Percentiles rank a stretch among this genome's conserved stretches.
Conservation (phyloP, 176 grass and related monocot genomes). For the Aechmea fasciata region DNA sequence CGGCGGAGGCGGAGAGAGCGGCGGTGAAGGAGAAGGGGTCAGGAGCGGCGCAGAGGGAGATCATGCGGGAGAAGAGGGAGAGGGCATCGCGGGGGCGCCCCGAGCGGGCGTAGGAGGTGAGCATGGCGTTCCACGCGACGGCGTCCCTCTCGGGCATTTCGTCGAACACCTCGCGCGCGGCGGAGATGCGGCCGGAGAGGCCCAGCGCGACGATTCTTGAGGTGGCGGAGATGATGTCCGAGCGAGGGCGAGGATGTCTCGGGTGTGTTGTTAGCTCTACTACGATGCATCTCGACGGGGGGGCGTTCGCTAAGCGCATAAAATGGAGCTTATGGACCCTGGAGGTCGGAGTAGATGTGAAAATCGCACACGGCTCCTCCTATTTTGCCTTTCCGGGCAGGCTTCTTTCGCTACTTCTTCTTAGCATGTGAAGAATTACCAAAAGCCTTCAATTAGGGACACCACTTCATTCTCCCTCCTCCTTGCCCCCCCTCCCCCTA, state of each 20-base stretch:
- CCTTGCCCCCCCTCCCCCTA: too few species aligned
- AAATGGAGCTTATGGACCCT: too few species aligned
- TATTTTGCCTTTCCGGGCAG: too few species aligned
- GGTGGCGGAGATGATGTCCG: slow-evolving; percentile 37
- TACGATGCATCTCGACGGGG: too few species aligned
- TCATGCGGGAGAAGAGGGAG: slow-evolving; percentile 32
- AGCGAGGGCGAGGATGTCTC: neutral
- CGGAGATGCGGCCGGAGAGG: slow-evolving; percentile 19
- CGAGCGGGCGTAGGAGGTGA: slow-evolving; percentile 45
- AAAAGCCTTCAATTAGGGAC: too few species aligned
- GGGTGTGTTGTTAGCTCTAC: too few species aligned
- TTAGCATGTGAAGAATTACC: too few species aligned
- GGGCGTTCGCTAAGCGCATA: too few species aligned
- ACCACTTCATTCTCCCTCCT: too few species aligned
- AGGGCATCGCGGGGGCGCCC: slow-evolving; percentile 28
- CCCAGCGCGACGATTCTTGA: slow-evolving; percentile 36
- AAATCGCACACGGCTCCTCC: too few species aligned
- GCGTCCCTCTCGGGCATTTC: slow-evolving; percentile 44
- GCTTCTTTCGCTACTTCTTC: too few species aligned
- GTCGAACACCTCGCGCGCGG: slow-evolving; percentile 48
- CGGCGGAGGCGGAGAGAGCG: slow-evolving; percentile 25
- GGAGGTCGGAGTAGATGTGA: too few species aligned
- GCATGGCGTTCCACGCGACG: slow-evolving; percentile 66
- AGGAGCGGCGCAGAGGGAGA: neutral
- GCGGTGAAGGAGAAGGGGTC: slow-evolving; percentile 54